Conservation (phyloP, 2,329 filamentous ascomycete genomes). For the Alternaria brassicae region DNA sequence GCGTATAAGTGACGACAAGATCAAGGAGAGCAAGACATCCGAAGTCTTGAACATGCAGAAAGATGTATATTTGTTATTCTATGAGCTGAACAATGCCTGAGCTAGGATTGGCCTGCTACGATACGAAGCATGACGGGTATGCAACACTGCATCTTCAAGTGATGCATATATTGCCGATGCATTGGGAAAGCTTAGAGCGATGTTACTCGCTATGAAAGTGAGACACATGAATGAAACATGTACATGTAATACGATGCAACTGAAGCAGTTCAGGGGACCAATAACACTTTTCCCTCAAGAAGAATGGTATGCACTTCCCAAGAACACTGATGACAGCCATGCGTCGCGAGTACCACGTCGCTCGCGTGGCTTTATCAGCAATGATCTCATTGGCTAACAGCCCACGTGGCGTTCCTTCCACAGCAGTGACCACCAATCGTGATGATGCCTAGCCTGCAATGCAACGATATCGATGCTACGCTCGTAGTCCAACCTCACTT, state of each 20-base stretch:
- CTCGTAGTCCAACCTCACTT: slow-evolving; percentile 14
- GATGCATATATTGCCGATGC: background rate
- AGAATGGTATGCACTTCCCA: background rate
- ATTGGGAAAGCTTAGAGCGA: background rate
- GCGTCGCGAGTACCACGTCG: background rate
- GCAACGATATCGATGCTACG: slow-evolving; percentile 32
- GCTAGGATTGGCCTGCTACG: background rate
- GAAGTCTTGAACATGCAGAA: slow-evolving; percentile 93
- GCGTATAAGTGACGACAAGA: slow-evolving; percentile 96
- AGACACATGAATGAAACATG: background rate
- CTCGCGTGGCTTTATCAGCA: slow-evolving; percentile 28
- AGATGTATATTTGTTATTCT: slow-evolving; percentile 96
- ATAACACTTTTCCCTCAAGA: background rate
- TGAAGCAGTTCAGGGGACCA: too few species aligned
- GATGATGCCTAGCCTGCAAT: slow-evolving; percentile 24
- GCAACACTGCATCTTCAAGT: background rate
- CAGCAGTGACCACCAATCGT: slow-evolving; percentile 9
- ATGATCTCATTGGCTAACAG: slow-evolving; percentile 26
- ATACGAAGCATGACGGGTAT: background rate
- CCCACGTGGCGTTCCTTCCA: slow-evolving; percentile 23
- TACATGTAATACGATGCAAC: background rate
- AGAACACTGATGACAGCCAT: background rate
- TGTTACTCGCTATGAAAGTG: slow-evolving; percentile 1
- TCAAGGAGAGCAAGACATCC: slow-evolving; percentile 90
- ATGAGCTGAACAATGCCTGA: slow-evolving; percentile 72